phyloP scores from a whole-genome alignment of 495 filamentous ascomycete species.

The Hypoxylon subgilvum region DNA sequence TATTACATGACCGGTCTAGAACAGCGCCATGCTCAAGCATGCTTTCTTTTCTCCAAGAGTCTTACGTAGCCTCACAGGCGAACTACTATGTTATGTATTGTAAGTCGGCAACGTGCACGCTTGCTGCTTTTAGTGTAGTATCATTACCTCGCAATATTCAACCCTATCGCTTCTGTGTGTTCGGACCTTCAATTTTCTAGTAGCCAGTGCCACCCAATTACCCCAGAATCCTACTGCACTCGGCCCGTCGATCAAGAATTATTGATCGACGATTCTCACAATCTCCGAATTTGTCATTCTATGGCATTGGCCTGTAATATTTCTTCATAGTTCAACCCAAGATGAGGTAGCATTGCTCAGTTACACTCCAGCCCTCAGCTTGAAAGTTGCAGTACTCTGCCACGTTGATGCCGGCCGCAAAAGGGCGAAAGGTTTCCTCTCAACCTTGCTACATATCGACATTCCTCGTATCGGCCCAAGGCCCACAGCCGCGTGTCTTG shows the following conservation, averaged over 20 bases:
- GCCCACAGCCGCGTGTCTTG: constrained; percentile 9
- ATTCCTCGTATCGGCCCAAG: constrained; percentile 17
- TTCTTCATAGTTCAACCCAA: constrained; percentile 2
- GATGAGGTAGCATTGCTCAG: constrained; percentile 11
- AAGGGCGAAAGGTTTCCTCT: too few species aligned
- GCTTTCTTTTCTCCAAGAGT: too few species aligned
- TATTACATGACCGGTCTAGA: neutral
- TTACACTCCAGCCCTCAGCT: neutral
- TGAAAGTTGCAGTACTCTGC: neutral
- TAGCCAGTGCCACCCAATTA: constrained; percentile 23
- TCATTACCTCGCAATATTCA: constrained; percentile 1
- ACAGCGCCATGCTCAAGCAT: neutral
- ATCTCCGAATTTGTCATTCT: constrained; percentile 30
- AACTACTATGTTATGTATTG: too few species aligned
- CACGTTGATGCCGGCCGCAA: constrained; percentile 2
- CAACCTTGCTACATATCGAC: neutral
- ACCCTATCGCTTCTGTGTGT: neutral
- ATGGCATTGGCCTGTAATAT: constrained; percentile 7
- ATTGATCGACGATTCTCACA: constrained; percentile 5
- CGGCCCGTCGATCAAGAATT: constrained; percentile 7
- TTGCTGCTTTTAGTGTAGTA: neutral
- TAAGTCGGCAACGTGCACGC: too few species aligned
- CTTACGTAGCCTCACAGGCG: too few species aligned
- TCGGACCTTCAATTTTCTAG: neutral
- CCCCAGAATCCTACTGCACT: neutral